Evolutionary conservation across 805 yeast species (phyloP), one percentile per base, ranked within the genome.

Genomic region (Candida alai): DNA sequence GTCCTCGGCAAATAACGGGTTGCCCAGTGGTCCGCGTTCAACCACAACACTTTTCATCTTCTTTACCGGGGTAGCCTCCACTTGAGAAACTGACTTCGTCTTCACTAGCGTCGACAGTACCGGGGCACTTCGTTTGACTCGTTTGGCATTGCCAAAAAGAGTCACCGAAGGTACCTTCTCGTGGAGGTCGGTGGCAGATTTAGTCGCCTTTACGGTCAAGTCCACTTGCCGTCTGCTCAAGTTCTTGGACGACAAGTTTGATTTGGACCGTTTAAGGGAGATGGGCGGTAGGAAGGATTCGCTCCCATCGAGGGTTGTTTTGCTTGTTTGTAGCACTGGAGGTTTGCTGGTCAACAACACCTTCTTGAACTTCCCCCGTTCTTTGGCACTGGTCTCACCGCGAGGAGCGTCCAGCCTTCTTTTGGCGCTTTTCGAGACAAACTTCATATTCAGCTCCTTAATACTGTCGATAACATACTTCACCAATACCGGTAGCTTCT

Each of bases 401-500:
- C 9, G 21, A 19, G 24, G 23, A 5, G 8, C 17, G 8, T 9
- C 16, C 27, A 13, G 27, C 27, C 12, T 24, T 20, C 14, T 17
- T n/a, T 22, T 30, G 9, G 22, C n/a, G 4, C 40, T 19, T 30
- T 39, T 40, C 7, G 43, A 35, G 2, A 32, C 46, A 15, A 52
- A 34, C 26, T 62, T 64, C 42, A 70, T 47, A 24, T 55, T 64
- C 48, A 71, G 73, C 10, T 72, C 74, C 39, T 73, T 76, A 30
- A 76, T 58, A 35, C 67, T 71, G 14, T 62, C 63, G 5, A 74
- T 57, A 15, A 75, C 54, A 39, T 65, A 68, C 31, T 62, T 64
- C 6, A 74, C 65, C 4, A 71, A 54, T 25, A 56, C 45, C 0
- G 83, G 82, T 4, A 74, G 51, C 39, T 58, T 67, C 36, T 66